Conservation (phyloP, 176 grass and related monocot species). For the Oryza nivara region DNA sequence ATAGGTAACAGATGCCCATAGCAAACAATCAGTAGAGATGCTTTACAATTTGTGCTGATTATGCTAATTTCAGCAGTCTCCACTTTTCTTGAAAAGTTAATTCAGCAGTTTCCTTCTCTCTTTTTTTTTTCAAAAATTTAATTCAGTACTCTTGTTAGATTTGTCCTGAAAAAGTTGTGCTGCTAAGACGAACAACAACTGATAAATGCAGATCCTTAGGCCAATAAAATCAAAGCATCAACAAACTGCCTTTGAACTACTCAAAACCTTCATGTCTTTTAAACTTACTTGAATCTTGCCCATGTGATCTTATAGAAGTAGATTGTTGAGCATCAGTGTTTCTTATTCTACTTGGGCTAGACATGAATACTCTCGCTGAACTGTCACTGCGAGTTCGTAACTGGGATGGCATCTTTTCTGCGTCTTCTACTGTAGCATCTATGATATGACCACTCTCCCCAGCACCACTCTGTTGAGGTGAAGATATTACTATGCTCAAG, state of each 20-base stretch:
- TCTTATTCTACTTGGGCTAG: constrained; percentile 40
- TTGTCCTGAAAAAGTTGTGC: constrained; percentile 6
- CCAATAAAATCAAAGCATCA: constrained; percentile 13
- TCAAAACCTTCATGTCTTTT: constrained; percentile 24
- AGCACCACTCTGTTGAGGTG: constrained; percentile 46
- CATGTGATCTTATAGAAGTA: constrained; percentile 43
- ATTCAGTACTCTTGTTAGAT: background rate
- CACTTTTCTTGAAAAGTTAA: background rate
- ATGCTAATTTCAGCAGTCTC: background rate
- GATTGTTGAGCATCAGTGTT: constrained; percentile 53
- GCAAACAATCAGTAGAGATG: background rate
- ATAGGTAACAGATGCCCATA: constrained; percentile 4
- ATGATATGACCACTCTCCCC: constrained; percentile 41
- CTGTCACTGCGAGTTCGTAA: constrained; percentile 34
- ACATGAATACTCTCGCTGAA: constrained; percentile 43
- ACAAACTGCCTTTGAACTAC: constrained; percentile 26
- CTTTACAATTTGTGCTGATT: background rate
- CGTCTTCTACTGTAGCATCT: constrained; percentile 30
- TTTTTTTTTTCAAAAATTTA: background rate
- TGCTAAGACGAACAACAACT: constrained; percentile 24
- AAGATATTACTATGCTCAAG: constrained; percentile 71
- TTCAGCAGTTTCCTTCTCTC: background rate
- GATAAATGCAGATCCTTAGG: constrained; percentile 13
- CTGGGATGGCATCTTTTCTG: constrained; percentile 56
- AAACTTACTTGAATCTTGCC: constrained; percentile 75